phyloP scores from a whole-genome alignment of 148 eudicot genomes.

The Dysphania ambrosioides region DNA sequence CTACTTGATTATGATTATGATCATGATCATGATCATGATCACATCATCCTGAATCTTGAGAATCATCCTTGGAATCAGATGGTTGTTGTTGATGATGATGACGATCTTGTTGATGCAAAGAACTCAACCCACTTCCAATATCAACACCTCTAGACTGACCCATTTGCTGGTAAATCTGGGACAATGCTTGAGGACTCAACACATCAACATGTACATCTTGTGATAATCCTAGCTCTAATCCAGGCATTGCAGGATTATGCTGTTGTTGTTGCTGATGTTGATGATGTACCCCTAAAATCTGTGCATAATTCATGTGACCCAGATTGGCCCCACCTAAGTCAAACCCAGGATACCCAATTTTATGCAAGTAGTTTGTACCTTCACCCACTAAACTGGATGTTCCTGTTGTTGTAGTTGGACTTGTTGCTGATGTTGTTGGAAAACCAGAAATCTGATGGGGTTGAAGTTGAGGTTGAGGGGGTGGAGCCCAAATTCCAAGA shows the following conservation, averaged over 20 bases:
- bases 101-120: conserved; percentile 37
- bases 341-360: conserved; percentile 55
- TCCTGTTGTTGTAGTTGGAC: conserved; percentile 28
- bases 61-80: conserved; percentile 50
- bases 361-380: conserved; percentile 37
- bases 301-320: conserved; percentile 51
- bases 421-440: conserved; percentile 15
- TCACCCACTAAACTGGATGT: conserved; percentile 27
- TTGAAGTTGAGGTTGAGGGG: neutral
- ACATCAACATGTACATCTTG: conserved; percentile 64
- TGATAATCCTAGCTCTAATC: conserved; percentile 71
- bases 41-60: conserved; percentile 59
- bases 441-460: conserved; percentile 21
- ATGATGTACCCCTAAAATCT: conserved; percentile 44
- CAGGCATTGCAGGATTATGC: conserved; percentile 36
- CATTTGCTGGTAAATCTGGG: conserved; percentile 67
- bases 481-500: conserved; percentile 18
- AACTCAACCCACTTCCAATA: conserved; percentile 25
- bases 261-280: neutral
- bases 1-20: neutral
- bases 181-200: conserved; percentile 46
- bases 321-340: conserved; percentile 40
- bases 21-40: neutral
- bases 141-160: conserved; percentile 33
- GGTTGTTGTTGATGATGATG: conserved; percentile 31